Evolutionary conservation across 2,329 filamentous ascomycete genomes (phyloP), one percentile per base, ranked within the genome.

Genomic region (Neofusicoccum cordaticola): DNA sequence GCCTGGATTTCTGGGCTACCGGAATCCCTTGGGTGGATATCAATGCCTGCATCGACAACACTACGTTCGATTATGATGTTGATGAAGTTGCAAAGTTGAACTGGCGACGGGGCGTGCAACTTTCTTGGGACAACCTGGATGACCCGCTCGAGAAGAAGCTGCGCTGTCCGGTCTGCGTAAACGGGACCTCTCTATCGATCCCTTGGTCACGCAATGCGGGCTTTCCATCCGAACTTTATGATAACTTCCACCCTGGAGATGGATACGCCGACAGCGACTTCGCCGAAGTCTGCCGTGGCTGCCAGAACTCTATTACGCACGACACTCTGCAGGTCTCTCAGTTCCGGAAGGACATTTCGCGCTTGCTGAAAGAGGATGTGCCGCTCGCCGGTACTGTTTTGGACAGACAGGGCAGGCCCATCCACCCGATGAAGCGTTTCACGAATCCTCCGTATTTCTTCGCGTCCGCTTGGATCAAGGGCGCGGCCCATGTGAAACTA

Each of bases 371-470:
- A 2, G 69, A 80, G 3, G 69, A 80, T 13, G 71, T 77, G 1
- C 86, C 89, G 0, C 86, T 93, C 80, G 87, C 88, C 0, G 90
- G 90, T 1, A 92, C 90, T 0, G 73, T 92, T 4, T 79, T 92
- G 7, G 80, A 85, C 8, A 72, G 82, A 0, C 73, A 76, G 1
- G 90, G 90, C 0, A 74, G 44, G 37, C 65, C 65, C 17, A 42
- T 37, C 2, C 31, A 6, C 41, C 56, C n/a, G 3, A 19, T 4
- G 1, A 19, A 31, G 27, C 27, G 11, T 12, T 47, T 22, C 12
- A 15, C 8, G 35, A 11, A 47, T 1, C 50, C 48, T 12, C 35
- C 62, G 2, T 9, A 44, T 27, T 44, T 50, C 44, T 66, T 64
- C 12, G 61, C 65, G n/a, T 60, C 42, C 22, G 47, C 13, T 13